A percentile compares a stretch with the other conserved stretches of the same genome.
These are phyloP conservation scores for Nannochloris sp. DNA, from an alignment of 139 green algal species.

Conservation along the genomic window DNA sequence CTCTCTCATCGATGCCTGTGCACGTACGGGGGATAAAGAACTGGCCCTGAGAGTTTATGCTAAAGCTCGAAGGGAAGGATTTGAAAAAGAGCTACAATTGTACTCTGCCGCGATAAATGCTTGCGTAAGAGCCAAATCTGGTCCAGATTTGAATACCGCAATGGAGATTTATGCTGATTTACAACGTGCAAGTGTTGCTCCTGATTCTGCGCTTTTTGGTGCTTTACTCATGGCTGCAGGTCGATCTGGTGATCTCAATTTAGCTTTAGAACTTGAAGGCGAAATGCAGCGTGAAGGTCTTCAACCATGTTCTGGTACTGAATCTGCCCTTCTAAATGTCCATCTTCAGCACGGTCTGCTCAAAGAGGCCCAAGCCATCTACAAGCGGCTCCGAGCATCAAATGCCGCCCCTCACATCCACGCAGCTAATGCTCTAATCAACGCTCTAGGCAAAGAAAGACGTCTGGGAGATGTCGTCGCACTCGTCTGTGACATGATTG, in stretches of 20 bases:
- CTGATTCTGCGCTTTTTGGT: constrained; percentile 63
- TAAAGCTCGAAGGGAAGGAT: constrained; percentile 40
- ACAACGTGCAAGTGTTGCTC: constrained; percentile 45
- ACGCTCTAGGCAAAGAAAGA: constrained; percentile 16
- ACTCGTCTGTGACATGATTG: constrained; percentile 32
- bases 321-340: constrained; percentile 28
- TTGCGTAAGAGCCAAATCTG: neutral
- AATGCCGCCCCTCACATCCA: constrained; percentile 26
- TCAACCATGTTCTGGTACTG: constrained; percentile 21
- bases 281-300: constrained; percentile 61
- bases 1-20: constrained; percentile 63
- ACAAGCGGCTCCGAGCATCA: constrained; percentile 15
- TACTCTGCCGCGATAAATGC: constrained; percentile 17
- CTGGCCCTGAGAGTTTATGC: constrained; percentile 62
- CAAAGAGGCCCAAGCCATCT: constrained; percentile 25
- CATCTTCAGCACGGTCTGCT: constrained; percentile 19
- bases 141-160: constrained; percentile 42
- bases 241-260: constrained; percentile 32
- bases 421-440: constrained; percentile 52
- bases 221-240: constrained; percentile 64
- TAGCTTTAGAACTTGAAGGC: constrained; percentile 51
- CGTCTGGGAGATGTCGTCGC: constrained; percentile 46
- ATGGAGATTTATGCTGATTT: constrained; percentile 62
- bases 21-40: constrained; percentile 33
- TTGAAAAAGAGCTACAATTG: constrained; percentile 4